A percentile compares a stretch with the other conserved stretches of the same genome.
Evolutionary conservation across 306 rosid species (phyloP).

Genomic region (Bauhinia variegata): DNA sequence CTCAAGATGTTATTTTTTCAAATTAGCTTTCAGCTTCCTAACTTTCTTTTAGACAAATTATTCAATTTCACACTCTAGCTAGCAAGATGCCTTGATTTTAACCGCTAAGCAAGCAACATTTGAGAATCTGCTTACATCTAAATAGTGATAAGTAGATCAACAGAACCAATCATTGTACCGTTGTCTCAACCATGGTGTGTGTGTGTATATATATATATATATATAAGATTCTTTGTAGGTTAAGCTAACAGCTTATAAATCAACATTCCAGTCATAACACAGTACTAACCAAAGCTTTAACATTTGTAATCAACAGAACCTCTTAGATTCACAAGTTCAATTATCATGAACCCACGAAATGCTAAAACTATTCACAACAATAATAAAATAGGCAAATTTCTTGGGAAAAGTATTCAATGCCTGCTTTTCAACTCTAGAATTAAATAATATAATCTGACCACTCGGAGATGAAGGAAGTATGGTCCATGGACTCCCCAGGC

Average conservation of each 20-base stretch:
- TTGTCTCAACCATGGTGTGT: no score
- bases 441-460: constrained; percentile 93
- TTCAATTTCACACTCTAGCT: background rate
- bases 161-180: background rate
- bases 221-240: no score
- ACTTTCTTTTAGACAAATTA: background rate
- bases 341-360: constrained; percentile 12
- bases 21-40: background rate
- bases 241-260: background rate
- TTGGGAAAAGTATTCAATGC: constrained; percentile 4
- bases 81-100: background rate
- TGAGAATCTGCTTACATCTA: background rate
- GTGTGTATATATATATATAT: no score
- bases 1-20: background rate
- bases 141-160: background rate
- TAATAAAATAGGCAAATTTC: constrained; percentile 5
- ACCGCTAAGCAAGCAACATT: background rate
- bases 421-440: constrained; percentile 8
- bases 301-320: background rate
- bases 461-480: constrained; percentile 85
- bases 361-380: background rate
- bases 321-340: constrained; percentile 20
- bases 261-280: background rate
- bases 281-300: constrained; percentile 7
- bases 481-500: constrained; percentile 97